Evolutionary conservation across 1,139 yeast species (phyloP).

Genomic region (Geotrichum carabidarum): DNA sequence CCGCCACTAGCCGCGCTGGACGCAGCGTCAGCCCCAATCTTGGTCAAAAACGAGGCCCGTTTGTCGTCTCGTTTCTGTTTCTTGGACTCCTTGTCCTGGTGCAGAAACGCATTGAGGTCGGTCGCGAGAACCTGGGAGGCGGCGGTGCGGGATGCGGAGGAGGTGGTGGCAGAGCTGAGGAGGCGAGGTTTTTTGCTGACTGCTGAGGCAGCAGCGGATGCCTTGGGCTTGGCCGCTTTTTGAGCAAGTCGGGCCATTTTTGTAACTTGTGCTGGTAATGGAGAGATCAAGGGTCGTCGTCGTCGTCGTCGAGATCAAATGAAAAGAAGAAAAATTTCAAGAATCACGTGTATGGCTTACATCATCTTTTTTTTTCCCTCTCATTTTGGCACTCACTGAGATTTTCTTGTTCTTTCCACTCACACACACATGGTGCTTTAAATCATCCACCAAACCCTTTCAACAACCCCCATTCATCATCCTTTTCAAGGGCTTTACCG

Average conservation of each 20-base stretch:
- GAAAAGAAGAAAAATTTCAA: too few species aligned
- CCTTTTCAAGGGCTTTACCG: too few species aligned
- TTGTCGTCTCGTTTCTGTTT: conserved; percentile 31
- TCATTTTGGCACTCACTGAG: too few species aligned
- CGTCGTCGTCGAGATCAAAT: too few species aligned
- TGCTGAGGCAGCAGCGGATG: conserved; percentile 2
- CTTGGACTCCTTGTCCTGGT: conserved; percentile 28
- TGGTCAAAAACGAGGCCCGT: conserved; percentile 20
- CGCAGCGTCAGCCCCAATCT: conserved; percentile 22
- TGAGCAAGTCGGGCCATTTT: conserved; percentile 20
- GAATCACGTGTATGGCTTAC: too few species aligned
- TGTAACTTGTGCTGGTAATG: not conserved
- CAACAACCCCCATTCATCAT: too few species aligned
- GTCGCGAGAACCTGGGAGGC: conserved; percentile 19
- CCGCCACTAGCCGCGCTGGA: conserved; percentile 4
- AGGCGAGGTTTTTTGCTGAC: not conserved
- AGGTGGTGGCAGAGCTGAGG: conserved; percentile 1
- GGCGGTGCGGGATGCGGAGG: not conserved
- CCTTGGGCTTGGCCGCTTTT: conserved; percentile 17
- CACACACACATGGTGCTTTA: too few species aligned
- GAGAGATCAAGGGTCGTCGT: too few species aligned
- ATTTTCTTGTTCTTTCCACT: too few species aligned
- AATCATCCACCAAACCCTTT: too few species aligned
- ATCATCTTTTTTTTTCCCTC: too few species aligned
- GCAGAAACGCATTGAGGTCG: conserved; percentile 27